Evolutionary conservation across 2,329 filamentous ascomycete genomes (phyloP), one percentile per base, ranked within the genome.

Genomic region (Rutstroemia sp.): DNA sequence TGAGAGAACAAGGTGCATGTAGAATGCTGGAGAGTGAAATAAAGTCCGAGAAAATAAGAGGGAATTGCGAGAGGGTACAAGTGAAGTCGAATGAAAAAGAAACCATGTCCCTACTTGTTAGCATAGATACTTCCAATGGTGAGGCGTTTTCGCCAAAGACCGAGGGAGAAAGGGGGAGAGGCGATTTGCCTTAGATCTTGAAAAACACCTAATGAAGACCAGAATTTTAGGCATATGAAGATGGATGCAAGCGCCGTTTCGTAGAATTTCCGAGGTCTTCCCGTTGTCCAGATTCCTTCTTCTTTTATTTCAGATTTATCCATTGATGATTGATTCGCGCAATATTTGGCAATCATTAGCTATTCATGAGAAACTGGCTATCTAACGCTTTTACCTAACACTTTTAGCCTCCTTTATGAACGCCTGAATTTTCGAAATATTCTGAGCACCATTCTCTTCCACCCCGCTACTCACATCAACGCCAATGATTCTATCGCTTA

Each of bases 401-500:
- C 64, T 66, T 59, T 94, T 94, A 0, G 85, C 89, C 38, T 84
- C 83, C 68, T 82, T 80, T 42, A 97, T 77, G 72, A 99, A 99
- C 4, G 80, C 82, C 61, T 77, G 76, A 63, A 99, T 97, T 75
- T 87, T 95, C 18, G 83, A 81, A 57, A 92, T 66, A 71, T 86
- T 88, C 72, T 99, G 94, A 68, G 83, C 77, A 2, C 91, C 92
- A 64, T 87, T 81, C 38, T 83, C 85, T 73, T 97, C 94, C 2
- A 99, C 91, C 0, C 95, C 95, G 67, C 90, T 96, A 71, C 91
- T 96, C 19, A 96, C 90, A 75, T 99, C 94, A 3, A 99, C 88
- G 2, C 87, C 92, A 37, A 91, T 75, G 12, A 96, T 81, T 58
- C 85, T 82, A 9, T 76, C 76, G 25, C 77, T 76, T 9, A 82